Conservation (phyloP, 805 yeast genomes). For the Saturnispora diversa region DNA sequence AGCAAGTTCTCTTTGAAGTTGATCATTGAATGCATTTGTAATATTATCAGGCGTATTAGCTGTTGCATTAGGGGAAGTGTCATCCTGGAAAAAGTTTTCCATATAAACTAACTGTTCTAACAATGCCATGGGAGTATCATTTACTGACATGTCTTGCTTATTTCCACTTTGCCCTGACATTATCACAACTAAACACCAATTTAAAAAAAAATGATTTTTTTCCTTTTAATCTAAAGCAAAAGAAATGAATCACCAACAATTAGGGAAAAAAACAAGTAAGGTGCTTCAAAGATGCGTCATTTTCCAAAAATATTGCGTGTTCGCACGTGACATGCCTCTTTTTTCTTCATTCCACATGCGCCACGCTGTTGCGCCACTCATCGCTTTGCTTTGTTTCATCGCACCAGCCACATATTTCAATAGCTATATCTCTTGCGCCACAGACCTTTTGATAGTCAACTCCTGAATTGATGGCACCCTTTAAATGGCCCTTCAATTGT, state of each 20-base stretch:
- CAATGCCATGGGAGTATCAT: constrained; percentile 38
- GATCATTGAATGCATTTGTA: constrained; percentile 44
- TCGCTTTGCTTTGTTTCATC: constrained; percentile 42
- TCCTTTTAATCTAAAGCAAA: too few relatives aligned
- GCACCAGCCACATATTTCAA: constrained; percentile 57
- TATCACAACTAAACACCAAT: too few relatives aligned
- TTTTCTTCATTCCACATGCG: too few relatives aligned
- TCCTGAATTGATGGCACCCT: constrained; percentile 78
- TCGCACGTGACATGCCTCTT: background rate
- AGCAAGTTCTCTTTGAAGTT: constrained; percentile 56
- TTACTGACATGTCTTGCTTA: constrained; percentile 11
- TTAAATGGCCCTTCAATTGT: constrained; percentile 82
- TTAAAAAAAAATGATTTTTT: too few relatives aligned
- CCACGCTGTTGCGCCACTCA: constrained; percentile 49
- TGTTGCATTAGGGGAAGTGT: constrained; percentile 27
- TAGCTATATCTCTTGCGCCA: constrained; percentile 52
- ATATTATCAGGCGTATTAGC: constrained; percentile 26
- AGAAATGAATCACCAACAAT: too few relatives aligned
- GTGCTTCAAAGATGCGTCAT: constrained; percentile 1
- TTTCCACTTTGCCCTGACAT: background rate
- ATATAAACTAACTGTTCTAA: constrained; percentile 74
- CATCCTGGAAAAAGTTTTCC: constrained; percentile 58
- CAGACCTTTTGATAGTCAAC: constrained; percentile 55
- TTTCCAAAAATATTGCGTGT: constrained; percentile 6
- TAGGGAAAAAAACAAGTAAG: too few relatives aligned